Conservation (phyloP, 306 rosid genomes). For the Sophora flavescens region DNA sequence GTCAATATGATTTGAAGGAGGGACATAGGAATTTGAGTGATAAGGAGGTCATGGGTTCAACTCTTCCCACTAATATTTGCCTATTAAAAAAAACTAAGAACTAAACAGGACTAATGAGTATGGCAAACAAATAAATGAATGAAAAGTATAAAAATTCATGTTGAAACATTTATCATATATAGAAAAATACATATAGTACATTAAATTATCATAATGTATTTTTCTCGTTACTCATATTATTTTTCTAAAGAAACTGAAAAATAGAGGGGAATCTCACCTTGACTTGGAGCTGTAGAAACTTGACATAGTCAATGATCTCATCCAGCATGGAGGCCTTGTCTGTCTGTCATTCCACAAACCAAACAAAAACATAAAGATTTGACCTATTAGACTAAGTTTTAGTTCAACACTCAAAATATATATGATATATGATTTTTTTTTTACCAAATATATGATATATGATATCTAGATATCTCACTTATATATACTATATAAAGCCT, state of each 20-base stretch:
- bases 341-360: slow-evolving; percentile 76
- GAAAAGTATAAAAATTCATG: too few relatives aligned
- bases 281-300: slow-evolving; percentile 97
- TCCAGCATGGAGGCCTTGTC: slow-evolving; percentile 99
- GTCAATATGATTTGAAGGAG: too few relatives aligned
- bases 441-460: too few relatives aligned
- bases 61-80: too few relatives aligned
- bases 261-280: slow-evolving; percentile 62
- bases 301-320: slow-evolving; percentile 98
- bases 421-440: too few relatives aligned
- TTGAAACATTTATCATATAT: neutral
- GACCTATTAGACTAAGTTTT: neutral
- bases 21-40: too few relatives aligned
- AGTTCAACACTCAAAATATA: too few relatives aligned
- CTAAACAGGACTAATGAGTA: too few relatives aligned
- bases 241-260: neutral
- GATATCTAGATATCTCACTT: too few relatives aligned
- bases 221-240: neutral
- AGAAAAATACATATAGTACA: neutral
- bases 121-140: neutral
- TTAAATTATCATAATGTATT: neutral
- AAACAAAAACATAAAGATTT: slow-evolving; percentile 20
- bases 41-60: too few relatives aligned
- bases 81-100: too few relatives aligned
- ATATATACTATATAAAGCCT: too few relatives aligned